Base-by-base conservation (phyloP, 1,284 basidiomycete genomes). In the Cutaneotrichosporon dermatis region DNA sequence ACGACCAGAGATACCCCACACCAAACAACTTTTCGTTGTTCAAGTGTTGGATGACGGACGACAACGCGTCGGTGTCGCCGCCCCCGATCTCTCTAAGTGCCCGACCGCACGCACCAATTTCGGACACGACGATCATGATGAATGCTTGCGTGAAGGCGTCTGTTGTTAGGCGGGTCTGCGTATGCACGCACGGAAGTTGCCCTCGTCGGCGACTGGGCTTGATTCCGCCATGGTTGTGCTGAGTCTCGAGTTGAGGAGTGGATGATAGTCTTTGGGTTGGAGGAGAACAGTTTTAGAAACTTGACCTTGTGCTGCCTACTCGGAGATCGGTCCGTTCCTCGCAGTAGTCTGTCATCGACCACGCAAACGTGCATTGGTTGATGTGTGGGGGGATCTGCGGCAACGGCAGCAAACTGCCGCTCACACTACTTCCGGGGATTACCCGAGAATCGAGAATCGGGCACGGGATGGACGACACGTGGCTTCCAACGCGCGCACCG, bases 121-220 rank as follows among this genome's bases (percentile, higher is more conserved):
- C 91, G 1, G 89, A 92, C 72, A 89, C 82, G 48, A 93, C 87
- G 67, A 94, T 95, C 87, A 93, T 92, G 60, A 83, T 75, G 79
- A 92, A 91, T 3, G 90, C 84, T 69, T 90, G 87, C 7, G 83
- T 61, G 65, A 92, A 83, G 11, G 85, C 88, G 60, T 77, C 76
- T 79, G 33, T 12, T n/a, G 48, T 62, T 16, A 62, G 60, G 37
- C 10, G 6, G 2, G 40, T 4, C 41, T 4, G 40, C 35, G 44
- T 11, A 1, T 11, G 34, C 5, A 56, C 63, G 50, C 48, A 65
- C 63, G 50, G 15, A 60, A 16, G 45, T 42, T 56, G 55, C 57
- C 51, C 33, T 58, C 59, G 39, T 12, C 39, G 39, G 9, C 12
- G 16, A 60, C 58, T 25, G 51, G 25, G 7, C n/a, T 39, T n/a